Base-by-base conservation (phyloP, 2,329 filamentous ascomycete species). In the Fusarium vanettenii region DNA sequence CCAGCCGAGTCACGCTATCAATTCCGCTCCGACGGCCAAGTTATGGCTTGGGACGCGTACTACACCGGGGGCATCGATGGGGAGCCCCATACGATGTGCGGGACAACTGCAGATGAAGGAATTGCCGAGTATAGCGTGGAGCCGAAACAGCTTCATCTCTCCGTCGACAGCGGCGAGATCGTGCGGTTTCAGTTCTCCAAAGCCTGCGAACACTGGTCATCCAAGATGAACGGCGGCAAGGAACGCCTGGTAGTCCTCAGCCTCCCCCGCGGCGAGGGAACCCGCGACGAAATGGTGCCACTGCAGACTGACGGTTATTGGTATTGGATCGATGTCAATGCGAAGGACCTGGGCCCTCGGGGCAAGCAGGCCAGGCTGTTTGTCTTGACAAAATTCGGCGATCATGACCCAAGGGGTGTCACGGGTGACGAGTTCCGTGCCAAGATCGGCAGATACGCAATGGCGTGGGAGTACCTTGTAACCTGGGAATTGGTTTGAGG, bases 101-200 rank as follows among this genome's bases (percentile, higher is more conserved):
- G 82, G 25, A 84, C 84, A 16, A 84, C 82, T 1, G 78, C 82
- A 18, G 81, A 86, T 18, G 88, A 91, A 79, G 89, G 89, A 22
- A 81, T 92, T 31, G 86, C 85, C 2, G 82, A 86, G 69, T 87
- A 87, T 16, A 91, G 89, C 0, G 89, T 97, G 78, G 84, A 87
- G 64, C 95, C 84, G 5, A 79, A 74, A 45, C 77, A 78, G 22
- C 80, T 78, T 71, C 85, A 89, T 35, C 91, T 97, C 68, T 84
- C 87, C 1, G 88, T 94, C 5, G 79, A 89, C 73, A 89, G 90
- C 76, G 77, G 83, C 37, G 83, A 88, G 45, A 83, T 88, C 1
- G 85, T 97, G 31, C 90, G 94, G 18, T 98, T 98, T 84, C 92
- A 94, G 78, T 95, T 97, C 80, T 90, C 89, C 63, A 93, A 93